A percentile compares a stretch with the other conserved stretches of the same genome.
These are phyloP conservation scores for Arthrobotrys musiformis DNA, from an alignment of 2,329 filamentous ascomycete species.

Conservation along the genomic window DNA sequence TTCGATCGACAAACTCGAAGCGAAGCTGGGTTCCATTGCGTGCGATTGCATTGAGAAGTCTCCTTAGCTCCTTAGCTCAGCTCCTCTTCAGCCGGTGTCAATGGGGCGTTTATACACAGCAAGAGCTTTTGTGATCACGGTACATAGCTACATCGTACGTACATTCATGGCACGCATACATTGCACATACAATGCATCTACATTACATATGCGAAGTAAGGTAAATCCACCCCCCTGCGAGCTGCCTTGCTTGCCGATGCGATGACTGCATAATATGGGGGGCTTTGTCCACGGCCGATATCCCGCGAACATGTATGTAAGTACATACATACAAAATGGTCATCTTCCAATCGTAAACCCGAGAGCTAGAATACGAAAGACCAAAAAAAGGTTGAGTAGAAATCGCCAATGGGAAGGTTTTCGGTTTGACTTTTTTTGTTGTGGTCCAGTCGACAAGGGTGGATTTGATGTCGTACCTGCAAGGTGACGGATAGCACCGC, in stretches of 20 bases:
- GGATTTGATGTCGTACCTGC: slow-evolving; percentile 10
- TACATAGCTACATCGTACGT: background rate
- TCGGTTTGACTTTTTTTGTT: background rate
- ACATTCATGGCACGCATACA: background rate
- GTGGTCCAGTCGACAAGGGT: background rate
- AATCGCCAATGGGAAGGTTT: slow-evolving; percentile 2
- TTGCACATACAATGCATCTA: slow-evolving; percentile 5
- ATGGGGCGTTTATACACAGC: no score
- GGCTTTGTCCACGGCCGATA: no score
- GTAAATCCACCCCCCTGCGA: slow-evolving; percentile 29
- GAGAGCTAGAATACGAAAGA: slow-evolving; percentile 33
- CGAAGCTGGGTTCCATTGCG: slow-evolving; percentile 2
- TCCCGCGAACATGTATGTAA: background rate
- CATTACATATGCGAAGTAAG: slow-evolving; percentile 21
- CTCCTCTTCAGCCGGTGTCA: background rate
- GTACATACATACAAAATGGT: background rate
- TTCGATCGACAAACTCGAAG: slow-evolving; percentile 27
- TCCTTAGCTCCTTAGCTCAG: slow-evolving; percentile 11
- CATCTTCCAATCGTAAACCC: slow-evolving; percentile 8
- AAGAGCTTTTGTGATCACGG: slow-evolving; percentile 11
- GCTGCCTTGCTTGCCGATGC: slow-evolving; percentile 36
- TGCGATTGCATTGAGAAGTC: background rate
- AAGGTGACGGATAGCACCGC: slow-evolving; percentile 44
- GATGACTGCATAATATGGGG: slow-evolving; percentile 46
- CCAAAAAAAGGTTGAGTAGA: background rate